Evolutionary conservation across 352 stramenopile species (phyloP), one percentile per base, ranked within the genome.

Genomic region (Phytophthora sansomeana): DNA sequence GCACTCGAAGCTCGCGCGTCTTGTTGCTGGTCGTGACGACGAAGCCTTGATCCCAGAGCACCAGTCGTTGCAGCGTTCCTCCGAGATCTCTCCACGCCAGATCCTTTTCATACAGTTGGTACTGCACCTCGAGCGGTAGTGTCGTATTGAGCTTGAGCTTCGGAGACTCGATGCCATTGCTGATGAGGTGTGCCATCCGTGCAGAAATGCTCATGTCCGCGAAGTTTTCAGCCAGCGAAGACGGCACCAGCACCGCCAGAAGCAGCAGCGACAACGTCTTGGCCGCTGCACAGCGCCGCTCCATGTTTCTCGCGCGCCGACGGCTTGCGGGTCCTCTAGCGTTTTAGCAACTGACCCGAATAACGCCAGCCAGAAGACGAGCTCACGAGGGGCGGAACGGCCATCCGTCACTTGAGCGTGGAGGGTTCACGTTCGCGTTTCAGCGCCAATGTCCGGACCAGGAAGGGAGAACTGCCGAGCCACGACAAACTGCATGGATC

Each of bases 31-130:
- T 61, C 14, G 68, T 76, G 53, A 74, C 44, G 6, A 89, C 60
- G 42, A 74, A 83, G 9, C 79, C 78, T 4, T 71, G 52, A 50
- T 89, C 77, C 77, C 78, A 89, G n/a, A 89, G 79, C 33, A 89
- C 64, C 8, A 89, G 49, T 11, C 74, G 78, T 61, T 90, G 81
- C 46, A 86, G 30, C 13, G 70, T 87, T 13, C 77, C 75, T 16
- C 72, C 67, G 16, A 89, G 58, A 7, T 78, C 63, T 51, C 39
- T 36, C 78, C 80, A 86, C 10, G 32, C 19, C n/a, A 86, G 21
- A 5, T 44, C 10, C 19, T 72, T 67, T 33, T 44, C 16, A 3
- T 26, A 35, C 35, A 86, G 53, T 10, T 63, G 50, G 36, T 67
- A 58, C 39, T 77, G 67, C 42, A 87, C 47, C n/a, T 74, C 60